A percentile compares a stretch with the other conserved stretches of the same genome.
Evolutionary conservation across 805 yeast species (phyloP).

Genomic region (Starmerella geochares): DNA sequence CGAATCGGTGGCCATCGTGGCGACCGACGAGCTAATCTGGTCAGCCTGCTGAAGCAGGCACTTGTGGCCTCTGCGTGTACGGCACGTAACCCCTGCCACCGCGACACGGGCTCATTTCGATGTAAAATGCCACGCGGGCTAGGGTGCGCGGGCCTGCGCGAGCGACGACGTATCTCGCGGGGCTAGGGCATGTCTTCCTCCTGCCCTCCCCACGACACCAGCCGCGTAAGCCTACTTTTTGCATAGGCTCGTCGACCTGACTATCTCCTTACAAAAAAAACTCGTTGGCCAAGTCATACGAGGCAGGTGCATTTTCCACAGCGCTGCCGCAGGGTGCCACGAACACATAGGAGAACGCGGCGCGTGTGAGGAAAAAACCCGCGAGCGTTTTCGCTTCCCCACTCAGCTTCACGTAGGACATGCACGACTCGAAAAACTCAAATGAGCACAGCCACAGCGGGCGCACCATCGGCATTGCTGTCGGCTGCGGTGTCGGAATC

Average conservation of each 20-base stretch:
- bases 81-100: constrained; percentile 1
- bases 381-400: too few species aligned
- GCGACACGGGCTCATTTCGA: background rate
- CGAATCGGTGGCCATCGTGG: too few species aligned
- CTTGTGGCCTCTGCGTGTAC: too few species aligned
- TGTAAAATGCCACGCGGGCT: background rate
- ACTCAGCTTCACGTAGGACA: too few species aligned
- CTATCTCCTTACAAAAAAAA: background rate
- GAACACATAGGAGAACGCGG: background rate
- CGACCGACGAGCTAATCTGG: too few species aligned
- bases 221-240: constrained; percentile 5
- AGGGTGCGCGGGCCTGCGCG: constrained; percentile 2
- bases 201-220: background rate
- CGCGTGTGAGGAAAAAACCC: too few species aligned
- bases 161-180: background rate
- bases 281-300: background rate
- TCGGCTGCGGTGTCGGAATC: constrained; percentile 35
- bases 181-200: background rate
- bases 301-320: background rate
- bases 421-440: background rate
- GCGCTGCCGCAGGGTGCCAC: background rate
- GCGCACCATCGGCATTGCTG: constrained; percentile 24
- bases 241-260: background rate
- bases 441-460: constrained; percentile 4
- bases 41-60: too few species aligned